Percentiles rank a stretch among this genome's conserved stretches.
These are phyloP conservation scores for Phytophthora sp. DNA, from an alignment of 352 stramenopile genomes.

Conservation along the genomic window DNA sequence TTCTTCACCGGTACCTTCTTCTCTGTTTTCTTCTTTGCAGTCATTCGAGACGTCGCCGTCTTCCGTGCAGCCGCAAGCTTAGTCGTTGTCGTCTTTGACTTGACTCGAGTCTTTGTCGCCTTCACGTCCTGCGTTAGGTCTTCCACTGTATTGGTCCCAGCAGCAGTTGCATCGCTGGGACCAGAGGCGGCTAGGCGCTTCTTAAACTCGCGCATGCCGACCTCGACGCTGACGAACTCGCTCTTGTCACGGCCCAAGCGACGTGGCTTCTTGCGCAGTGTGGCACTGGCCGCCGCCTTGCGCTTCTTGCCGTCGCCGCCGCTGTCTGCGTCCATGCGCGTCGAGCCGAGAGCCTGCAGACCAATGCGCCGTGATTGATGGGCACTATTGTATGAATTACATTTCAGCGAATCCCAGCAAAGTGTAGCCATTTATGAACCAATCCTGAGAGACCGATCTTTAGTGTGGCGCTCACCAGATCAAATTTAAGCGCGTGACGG, in stretches of 20 bases:
- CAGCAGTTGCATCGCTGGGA: background rate
- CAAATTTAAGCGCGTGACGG: constrained; percentile 31
- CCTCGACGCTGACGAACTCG: constrained; percentile 79
- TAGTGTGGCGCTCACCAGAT: constrained; percentile 6
- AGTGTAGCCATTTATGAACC: constrained; percentile 24
- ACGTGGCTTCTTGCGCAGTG: constrained; percentile 42
- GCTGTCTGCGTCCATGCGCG: constrained; percentile 27
- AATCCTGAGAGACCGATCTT: too few species aligned
- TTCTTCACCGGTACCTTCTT: background rate
- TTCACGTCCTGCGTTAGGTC: constrained; percentile 29
- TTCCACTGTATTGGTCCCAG: constrained; percentile 12
- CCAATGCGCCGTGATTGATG: constrained; percentile 16
- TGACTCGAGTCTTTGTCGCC: background rate
- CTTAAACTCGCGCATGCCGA: constrained; percentile 74
- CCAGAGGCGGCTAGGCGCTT: constrained; percentile 46
- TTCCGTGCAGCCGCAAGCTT: background rate
- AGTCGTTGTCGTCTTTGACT: background rate
- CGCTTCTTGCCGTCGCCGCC: constrained; percentile 38
- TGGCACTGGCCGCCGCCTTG: constrained; percentile 15
- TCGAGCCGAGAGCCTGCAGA: background rate
- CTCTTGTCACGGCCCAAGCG: constrained; percentile 40
- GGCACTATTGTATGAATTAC: background rate
- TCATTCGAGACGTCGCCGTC: constrained; percentile 1
- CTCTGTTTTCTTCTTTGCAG: background rate
- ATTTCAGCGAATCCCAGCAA: constrained; percentile 21